Evolutionary conservation across 768 basidiomycete genomes (phyloP), one percentile per base, ranked within the genome.

Genomic region (Lentinula sp.): DNA sequence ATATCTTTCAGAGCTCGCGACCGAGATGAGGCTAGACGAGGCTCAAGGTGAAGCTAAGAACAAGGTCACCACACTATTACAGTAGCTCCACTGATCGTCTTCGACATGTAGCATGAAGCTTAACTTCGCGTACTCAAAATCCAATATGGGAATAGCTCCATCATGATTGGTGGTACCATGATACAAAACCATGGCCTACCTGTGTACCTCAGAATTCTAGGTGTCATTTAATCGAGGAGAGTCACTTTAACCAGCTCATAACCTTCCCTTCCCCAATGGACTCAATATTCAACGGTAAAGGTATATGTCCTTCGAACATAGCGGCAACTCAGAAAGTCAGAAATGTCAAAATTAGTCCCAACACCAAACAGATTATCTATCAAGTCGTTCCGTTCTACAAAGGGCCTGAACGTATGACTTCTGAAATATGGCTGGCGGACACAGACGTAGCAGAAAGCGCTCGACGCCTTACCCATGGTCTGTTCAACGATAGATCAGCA

Each of bases 361-460:
- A 74, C 59, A 72, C 73, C 13, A 40, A 57, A 11, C 61, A 63
- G 39, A 65, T 74, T 52, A 57, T 75, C 23, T 75, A 75, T 61
- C 74, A 75, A 61, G 65, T 71, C 39, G 69, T 71, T 45, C 65
- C 68, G 10, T 71, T 72, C 63, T 75, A 75, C 63, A 69, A 66
- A 45, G 39, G 60, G 46, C 60, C 49, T 42, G 68, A 66, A 4
- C 64, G 64, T 49, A 56, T 63, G 1, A 28, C 68, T n/a, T 68
- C 74, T 10, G 66, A 67, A 34, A 64, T 75, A 28, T 75, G 74
- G 74, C 63, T 73, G 40, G 74, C 74, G 13, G 52, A 66, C 28
- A 68, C 66, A 15, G 67, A 70, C 58, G 64, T 67, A 28, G 63
- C 69, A 15, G 50, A 63, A 5, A 71, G 71, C 52, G 71, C 74